Evolutionary conservation across 306 rosid genomes (phyloP).

Genomic region (Sechiopsis laciniata): DNA sequence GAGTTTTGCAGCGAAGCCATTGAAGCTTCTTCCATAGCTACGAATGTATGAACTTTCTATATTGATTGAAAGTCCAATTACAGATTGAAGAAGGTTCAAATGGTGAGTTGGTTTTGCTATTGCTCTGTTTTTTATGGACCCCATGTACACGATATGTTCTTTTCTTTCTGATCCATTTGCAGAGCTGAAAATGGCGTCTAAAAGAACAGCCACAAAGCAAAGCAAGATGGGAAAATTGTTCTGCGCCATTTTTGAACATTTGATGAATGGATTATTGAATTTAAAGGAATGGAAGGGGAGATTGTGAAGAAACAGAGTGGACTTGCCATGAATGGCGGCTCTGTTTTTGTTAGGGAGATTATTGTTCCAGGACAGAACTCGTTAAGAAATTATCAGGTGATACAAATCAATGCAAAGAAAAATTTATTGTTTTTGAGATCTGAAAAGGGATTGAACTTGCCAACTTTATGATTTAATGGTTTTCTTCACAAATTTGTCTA

Average conservation of each 20-base stretch:
- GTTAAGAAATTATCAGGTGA: not conserved
- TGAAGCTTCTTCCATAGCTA: slow-evolving; percentile 35
- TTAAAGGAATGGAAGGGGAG: not conserved
- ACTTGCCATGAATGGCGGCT: not conserved
- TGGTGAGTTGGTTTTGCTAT: slow-evolving; percentile 17
- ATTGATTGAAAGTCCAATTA: not conserved
- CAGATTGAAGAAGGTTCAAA: slow-evolving; percentile 7
- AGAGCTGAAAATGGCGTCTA: not conserved
- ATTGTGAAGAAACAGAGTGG: not conserved
- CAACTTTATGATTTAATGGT: too few relatives aligned
- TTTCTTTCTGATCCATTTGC: slow-evolving; percentile 10
- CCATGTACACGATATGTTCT: slow-evolving; percentile 26
- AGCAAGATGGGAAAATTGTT: not conserved
- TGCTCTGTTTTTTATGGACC: slow-evolving; percentile 11
- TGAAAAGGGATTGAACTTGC: not conserved
- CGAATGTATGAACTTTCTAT: not conserved
- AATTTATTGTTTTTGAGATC: not conserved
- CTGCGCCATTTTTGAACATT: not conserved
- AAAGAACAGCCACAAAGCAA: not conserved
- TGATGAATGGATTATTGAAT: not conserved
- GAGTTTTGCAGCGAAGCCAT: slow-evolving; percentile 31
- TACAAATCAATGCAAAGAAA: too few relatives aligned
- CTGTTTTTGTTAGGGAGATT: not conserved
- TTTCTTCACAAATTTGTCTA: too few relatives aligned
- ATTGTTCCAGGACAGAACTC: not conserved